A percentile compares a stretch with the other conserved stretches of the same genome.
Conservation (phyloP, 2,329 filamentous ascomycete species). For the Herpotrichia juniperi region DNA sequence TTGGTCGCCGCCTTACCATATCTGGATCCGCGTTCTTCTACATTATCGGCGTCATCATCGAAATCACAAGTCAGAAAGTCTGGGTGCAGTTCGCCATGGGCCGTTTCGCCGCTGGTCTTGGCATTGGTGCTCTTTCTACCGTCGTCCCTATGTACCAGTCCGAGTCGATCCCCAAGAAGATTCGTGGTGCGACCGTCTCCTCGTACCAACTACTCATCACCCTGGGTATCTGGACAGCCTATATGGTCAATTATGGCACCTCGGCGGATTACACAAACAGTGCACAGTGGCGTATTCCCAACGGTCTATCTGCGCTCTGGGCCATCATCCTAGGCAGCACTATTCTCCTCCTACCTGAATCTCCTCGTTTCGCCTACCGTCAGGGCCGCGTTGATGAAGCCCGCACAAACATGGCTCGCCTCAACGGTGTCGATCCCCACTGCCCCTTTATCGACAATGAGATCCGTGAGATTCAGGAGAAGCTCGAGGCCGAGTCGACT, state of each 20-base stretch:
- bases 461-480: too few species aligned
- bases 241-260: slow-evolving; percentile 62
- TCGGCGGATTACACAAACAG: background rate
- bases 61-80: slow-evolving; percentile 61
- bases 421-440: too few species aligned
- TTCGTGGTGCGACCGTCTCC: slow-evolving; percentile 66
- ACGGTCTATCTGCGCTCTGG: too few species aligned
- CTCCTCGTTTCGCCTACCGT: too few species aligned
- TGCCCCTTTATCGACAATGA: too few species aligned
- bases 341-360: too few species aligned
- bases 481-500: slow-evolving; percentile 57
- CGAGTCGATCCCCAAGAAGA: slow-evolving; percentile 66
- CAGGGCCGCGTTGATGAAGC: too few species aligned
- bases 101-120: slow-evolving; percentile 67
- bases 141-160: slow-evolving; percentile 66
- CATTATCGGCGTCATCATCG: slow-evolving; percentile 67
- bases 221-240: slow-evolving; percentile 64
- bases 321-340: too few species aligned
- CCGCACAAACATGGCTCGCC: too few species aligned
- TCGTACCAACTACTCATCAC: slow-evolving; percentile 73
- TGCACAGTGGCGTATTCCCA: too few species aligned
- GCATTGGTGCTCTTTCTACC: slow-evolving; percentile 68
- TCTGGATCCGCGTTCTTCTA: slow-evolving; percentile 65
- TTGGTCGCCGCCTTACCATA: slow-evolving; percentile 67
- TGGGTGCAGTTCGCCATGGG: slow-evolving; percentile 70